Evolutionary conservation across 176 grass and related monocot genomes (phyloP), one percentile per base, ranked within the genome.

Genomic region (Miscanthus lutarioriparius): DNA sequence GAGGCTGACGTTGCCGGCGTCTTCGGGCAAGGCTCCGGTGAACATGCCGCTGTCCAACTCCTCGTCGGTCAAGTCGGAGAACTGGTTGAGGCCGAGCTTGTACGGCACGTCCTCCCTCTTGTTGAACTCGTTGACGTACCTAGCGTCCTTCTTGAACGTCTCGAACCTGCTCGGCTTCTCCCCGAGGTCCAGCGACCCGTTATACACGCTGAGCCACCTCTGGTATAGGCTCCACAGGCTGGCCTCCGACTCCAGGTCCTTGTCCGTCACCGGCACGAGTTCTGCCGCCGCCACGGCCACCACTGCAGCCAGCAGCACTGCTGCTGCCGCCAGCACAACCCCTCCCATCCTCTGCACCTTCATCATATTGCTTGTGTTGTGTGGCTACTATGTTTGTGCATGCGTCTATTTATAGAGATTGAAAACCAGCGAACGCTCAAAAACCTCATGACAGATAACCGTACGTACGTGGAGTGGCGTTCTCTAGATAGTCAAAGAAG

Each of bases 51-150:
- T 43, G 41, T 87, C 84, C 8, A 40, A 40, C 59, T 91, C 84
- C 66, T 83, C 64, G 8, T 65, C 47, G 2, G 84, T 87, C 68
- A 84, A 47, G 56, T 77, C 74, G 43, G 80, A 67, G 32, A 91
- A 91, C 80, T 75, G 75, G 30, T 91, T 84, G 39, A 91, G 80
- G 4, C 79, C 83, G 4, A 91, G 65, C 33, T 87, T 66, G 41
- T 87, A 91, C 7, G 67, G 15, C 26, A 49, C 64, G 2, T 19
- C 84, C 44, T 86, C 30, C 4, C 10, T 48, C 47, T 48, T 87
- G 85, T 91, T 91, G 80, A 78, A 83, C 47, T 84, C 80, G 10
- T 77, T 69, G 5, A 91, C 51, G 69, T 75, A 71, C 67, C 22
- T 79, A 6, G 70, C 80, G 4, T 91, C 80, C 8, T 58, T 67